Conservation (phyloP, 768 basidiomycete species). For the Mycena belliarum region DNA sequence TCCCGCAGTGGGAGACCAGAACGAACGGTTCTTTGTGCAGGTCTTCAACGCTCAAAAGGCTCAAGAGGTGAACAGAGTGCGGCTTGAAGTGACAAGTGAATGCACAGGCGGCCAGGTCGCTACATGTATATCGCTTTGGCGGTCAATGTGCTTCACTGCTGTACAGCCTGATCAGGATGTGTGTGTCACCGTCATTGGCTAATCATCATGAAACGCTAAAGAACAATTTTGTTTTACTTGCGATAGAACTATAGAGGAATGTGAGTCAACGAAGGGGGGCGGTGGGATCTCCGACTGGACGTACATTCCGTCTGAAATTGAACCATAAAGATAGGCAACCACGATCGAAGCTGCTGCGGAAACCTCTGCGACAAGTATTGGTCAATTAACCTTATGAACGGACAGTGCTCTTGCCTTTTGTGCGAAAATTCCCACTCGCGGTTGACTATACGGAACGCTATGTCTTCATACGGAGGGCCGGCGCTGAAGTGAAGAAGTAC, state of each 20-base stretch:
- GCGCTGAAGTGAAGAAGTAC: constrained; percentile 92
- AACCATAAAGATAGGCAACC: constrained; percentile 97
- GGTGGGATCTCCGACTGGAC: constrained; percentile 31
- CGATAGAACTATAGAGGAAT: constrained; percentile 68
- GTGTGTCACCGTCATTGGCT: background rate
- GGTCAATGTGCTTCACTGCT: too few relatives aligned
- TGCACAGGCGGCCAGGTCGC: too few relatives aligned
- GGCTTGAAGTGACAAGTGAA: too few relatives aligned
- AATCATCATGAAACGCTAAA: background rate
- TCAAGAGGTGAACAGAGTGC: too few relatives aligned
- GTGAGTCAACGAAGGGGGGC: constrained; percentile 20
- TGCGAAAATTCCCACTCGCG: constrained; percentile 99
- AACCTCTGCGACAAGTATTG: constrained; percentile 60
- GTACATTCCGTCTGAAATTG: constrained; percentile 90
- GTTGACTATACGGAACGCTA: constrained; percentile 97
- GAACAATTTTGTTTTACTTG: constrained; percentile 47
- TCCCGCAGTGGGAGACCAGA: background rate
- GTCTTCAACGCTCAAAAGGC: too few relatives aligned
- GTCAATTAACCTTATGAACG: background rate
- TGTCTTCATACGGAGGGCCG: constrained; percentile 98
- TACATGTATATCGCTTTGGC: too few relatives aligned
- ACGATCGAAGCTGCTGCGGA: constrained; percentile 94
- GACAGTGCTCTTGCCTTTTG: constrained; percentile 61
- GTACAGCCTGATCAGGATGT: background rate
- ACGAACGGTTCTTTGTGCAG: too few relatives aligned